Base-by-base conservation (phyloP, 345 rosid species). In the Brassica incana region DNA sequence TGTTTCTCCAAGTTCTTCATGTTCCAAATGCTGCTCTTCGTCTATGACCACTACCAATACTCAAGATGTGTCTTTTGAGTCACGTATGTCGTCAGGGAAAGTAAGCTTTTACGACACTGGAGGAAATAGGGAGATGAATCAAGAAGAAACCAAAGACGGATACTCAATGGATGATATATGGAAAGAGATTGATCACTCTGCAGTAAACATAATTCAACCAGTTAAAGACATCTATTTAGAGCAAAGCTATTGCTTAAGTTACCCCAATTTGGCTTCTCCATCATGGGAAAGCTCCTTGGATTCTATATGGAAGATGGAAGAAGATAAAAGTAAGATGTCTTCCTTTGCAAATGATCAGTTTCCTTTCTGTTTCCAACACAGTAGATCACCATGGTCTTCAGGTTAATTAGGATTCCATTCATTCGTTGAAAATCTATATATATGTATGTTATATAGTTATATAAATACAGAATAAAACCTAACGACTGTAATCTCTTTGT, bases 101-200 rank as follows among this genome's bases (percentile, higher is more conserved):
- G 88, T 82, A 38, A 90, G 90, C 78, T 95, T 93, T 70, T 91
- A 90, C 5, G 96, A 93, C 74, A 90, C 94, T 1, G 99, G 98
- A 60, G 99, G 95, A 36, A 74, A 36, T 14, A 81, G 67, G n/a
- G 78, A 82, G 62, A 83, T 59, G 71, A 78, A 71, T 16, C 85
- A 84, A 76, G 85, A 84, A 76, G 85, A 80, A 18, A 78, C 69
- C 9, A 83, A 88, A 76, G 88, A 77, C 7, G 89, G 86, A 27
- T 84, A 80, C 73, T 77, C 90, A 3, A 84, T 91, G 96, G 54
- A 52, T 52, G 99, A 95, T 77, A 80, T 95, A 79, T 95, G 99
- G 99, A 88, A 85, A 77, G 99, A 95, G 72, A 89, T 95, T 68
- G 92, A 83, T 73, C 56, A 84, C 50, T 84, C 92, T 0, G 90